Base-by-base conservation (phyloP, 2,329 filamentous ascomycete species). In the Hymenotorrendiella dingleyae region DNA sequence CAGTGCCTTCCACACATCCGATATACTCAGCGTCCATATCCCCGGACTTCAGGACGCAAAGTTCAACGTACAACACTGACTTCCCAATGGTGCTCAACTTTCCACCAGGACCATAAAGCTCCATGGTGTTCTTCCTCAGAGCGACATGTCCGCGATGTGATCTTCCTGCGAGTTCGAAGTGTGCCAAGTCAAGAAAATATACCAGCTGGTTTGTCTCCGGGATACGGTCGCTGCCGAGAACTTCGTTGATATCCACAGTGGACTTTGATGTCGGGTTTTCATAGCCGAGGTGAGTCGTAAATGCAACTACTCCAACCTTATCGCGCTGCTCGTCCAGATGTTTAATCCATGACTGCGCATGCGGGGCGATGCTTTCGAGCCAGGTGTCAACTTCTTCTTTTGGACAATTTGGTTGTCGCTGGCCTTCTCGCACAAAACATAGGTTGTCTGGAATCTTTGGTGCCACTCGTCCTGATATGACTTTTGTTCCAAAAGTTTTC, bases 11-110 rank as follows among this genome's bases (percentile, higher is more conserved):
- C 5, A 41, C 43, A 28, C 51, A 46, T 10, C 50, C 54, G 26
- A 53, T 50, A 34, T 57, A 52, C 30, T 46, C 41, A 8, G 50
- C 47, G 24, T 65, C 57, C n/a, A 57, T 54, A 12, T 49, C 48
- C 21, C 57, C 52, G 19, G 38, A 38, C 32, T 52, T 52, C 29
- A 52, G 36, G 26, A 52, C 36, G 30, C 43, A 47, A 19, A 50
- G 27, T 26, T 52, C 49, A 19, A 43, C 49, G 42, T 42, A 50
- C 23, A 52, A 14, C 7, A 39, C 39, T 14, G 40, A 14, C 40
- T 45, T 51, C 1, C 46, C 48, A 19, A 33, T 38, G 21, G 16
- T 11, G 22, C 36, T 42, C 26, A 46, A 23, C 22, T 42, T 45
- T 8, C 49, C 49, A 2, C 47, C 44, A 17, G 48, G 50, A 3